Conservation (phyloP, 768 basidiomycete species). For the Kockovaella imperatae region DNA sequence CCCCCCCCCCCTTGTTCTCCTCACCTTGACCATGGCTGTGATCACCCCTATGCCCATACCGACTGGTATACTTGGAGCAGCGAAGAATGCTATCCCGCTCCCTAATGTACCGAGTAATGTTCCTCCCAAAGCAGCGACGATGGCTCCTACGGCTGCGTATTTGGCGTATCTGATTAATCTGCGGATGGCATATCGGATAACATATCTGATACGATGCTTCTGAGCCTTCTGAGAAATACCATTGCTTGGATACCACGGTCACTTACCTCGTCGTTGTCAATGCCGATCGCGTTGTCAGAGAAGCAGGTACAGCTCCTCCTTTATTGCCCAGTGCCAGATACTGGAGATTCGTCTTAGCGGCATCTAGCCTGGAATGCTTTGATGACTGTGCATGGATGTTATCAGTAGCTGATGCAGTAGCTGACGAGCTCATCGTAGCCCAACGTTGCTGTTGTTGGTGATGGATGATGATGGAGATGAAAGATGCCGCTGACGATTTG, state of each 20-base stretch:
- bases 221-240: not conserved
- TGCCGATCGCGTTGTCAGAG: slow-evolving; percentile 18
- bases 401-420: not conserved
- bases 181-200: slow-evolving; percentile 24
- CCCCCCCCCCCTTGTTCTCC: too few relatives aligned
- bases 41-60: slow-evolving; percentile 34
- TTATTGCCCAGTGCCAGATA: slow-evolving; percentile 28
- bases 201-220: slow-evolving; percentile 22
- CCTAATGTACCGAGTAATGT: slow-evolving; percentile 30
- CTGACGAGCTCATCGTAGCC: not conserved
- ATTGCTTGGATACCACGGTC: not conserved
- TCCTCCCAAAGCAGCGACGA: slow-evolving; percentile 25
- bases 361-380: slow-evolving; percentile 2
- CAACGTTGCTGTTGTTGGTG: not conserved
- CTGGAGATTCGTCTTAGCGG: slow-evolving; percentile 23
- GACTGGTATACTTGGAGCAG: slow-evolving; percentile 26
- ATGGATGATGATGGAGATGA: too few relatives aligned
- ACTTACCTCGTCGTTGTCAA: slow-evolving; percentile 33
- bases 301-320: slow-evolving; percentile 23
- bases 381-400: not conserved
- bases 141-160: slow-evolving; percentile 30
- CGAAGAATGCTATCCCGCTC: slow-evolving; percentile 35
- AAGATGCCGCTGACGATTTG: too few relatives aligned
- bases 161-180: slow-evolving; percentile 35
- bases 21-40: slow-evolving; percentile 29